Base-by-base conservation (phyloP, 306 rosid genomes). In the Rosa rugosa region DNA sequence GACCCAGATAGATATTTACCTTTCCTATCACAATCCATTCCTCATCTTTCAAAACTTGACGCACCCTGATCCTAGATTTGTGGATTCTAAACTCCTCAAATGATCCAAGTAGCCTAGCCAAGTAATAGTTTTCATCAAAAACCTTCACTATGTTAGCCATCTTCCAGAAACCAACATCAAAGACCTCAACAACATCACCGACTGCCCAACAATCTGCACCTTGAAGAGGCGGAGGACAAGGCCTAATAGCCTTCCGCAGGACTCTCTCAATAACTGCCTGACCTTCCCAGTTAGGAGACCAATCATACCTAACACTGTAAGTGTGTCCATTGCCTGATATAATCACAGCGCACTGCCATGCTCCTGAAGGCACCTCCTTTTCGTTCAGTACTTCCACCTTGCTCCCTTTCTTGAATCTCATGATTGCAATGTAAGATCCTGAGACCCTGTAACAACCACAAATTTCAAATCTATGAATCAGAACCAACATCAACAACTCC, bases 301-400 rank as follows among this genome's bases (percentile, higher is more conserved):
- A 13, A 68, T 85, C 80, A 64, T 78, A 92, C 72, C 72, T 87
- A 23, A 94, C 90, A 38, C 69, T 75, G 62, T 89, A 94, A 40
- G 87, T 83, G 79, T 75, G 90, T 23, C 93, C 97, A 72, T 90
- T 88, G 44, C 91, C 89, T 8, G 89, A 89, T 54, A 91, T 20
- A 65, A 94, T 88, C 51, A 67, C 84, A 8, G 91, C 97, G 77
- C 92, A 83, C 42, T 83, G 87, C 97, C 97, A 92, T 36, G 88
- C 91, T 22, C 86, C 87, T 23, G 70, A 54, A 31, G 86, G 83
- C 27, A 60, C 73, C 64, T 86, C 89, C 2, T 83, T 75, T 14
- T 83, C 80, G 82, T 82, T 84, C 57, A 85, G 84, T 82, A 95
- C 85, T 91, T 91, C 99, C 54, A 94, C 99, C 76, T 79, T 82